These are phyloP conservation scores for Fusarium sambucinum DNA, from an alignment of 2,329 filamentous ascomycete genomes.

Conservation along the genomic window DNA sequence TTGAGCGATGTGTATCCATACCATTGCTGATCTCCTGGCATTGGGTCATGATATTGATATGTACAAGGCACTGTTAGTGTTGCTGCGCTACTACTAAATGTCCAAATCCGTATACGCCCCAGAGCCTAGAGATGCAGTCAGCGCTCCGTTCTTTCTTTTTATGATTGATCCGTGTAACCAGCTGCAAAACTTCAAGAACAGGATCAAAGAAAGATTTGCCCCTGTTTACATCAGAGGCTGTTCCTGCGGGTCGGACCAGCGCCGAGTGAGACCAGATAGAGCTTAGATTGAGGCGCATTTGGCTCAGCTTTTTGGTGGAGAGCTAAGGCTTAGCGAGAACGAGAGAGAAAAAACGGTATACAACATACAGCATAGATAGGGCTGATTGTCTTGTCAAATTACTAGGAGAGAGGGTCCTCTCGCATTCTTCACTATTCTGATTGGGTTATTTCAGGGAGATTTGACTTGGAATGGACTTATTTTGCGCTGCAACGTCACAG, in stretches of 20 bases:
- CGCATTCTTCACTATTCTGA: not conserved
- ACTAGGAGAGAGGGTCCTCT: not conserved
- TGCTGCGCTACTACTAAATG: not conserved
- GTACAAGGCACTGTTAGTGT: not conserved
- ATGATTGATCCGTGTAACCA: not conserved
- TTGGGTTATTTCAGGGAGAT: not conserved
- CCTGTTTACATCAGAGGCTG: conserved; percentile 20
- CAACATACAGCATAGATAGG: conserved; percentile 17
- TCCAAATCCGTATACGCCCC: not conserved
- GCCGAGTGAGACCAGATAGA: conserved; percentile 20
- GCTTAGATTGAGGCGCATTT: conserved; percentile 36
- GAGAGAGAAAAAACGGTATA: not conserved
- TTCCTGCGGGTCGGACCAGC: conserved; percentile 15
- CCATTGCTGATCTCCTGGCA: conserved; percentile 11
- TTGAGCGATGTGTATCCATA: not conserved
- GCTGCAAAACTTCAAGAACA: conserved; percentile 1
- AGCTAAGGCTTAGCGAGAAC: conserved; percentile 27
- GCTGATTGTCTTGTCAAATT: conserved; percentile 14
- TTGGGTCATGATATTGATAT: conserved; percentile 2
- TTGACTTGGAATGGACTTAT: not conserved
- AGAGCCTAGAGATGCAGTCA: conserved; percentile 15
- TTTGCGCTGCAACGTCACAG: conserved; percentile 11
- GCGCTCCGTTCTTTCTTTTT: not conserved
- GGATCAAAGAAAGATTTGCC: not conserved
- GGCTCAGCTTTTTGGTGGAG: conserved; percentile 18